These are phyloP conservation scores for Fusarium proliferatum DNA, from an alignment of 2,329 filamentous ascomycete genomes.

Conservation along the genomic window DNA sequence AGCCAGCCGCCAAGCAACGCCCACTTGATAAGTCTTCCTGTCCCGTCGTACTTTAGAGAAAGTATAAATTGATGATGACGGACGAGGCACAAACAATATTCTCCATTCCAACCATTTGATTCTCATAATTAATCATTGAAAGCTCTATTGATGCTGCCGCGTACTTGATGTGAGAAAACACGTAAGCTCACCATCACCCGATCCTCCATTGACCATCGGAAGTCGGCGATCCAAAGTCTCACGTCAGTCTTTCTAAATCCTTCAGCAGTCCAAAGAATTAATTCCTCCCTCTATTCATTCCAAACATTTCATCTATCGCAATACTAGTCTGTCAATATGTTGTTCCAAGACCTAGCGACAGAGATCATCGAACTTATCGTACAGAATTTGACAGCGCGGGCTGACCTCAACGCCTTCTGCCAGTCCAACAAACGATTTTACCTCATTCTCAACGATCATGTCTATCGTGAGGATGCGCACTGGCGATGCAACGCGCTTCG, in stretches of 20 bases:
- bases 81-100: accelerated
- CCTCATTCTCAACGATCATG: not conserved
- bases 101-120: accelerated
- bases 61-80: accelerated
- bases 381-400: not conserved
- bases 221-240: not conserved
- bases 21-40: not conserved
- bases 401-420: not conserved
- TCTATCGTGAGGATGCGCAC: not conserved
- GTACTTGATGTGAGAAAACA: not conserved
- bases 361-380: slow-evolving; percentile 8
- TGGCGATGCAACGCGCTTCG: not conserved
- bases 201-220: not conserved
- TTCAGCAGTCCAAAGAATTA: accelerated
- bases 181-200: not conserved
- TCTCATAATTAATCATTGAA: accelerated
- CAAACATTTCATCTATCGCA: accelerated
- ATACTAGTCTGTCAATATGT: not conserved
- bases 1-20: not conserved
- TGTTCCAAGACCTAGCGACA: not conserved
- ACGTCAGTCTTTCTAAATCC: not conserved
- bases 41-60: accelerated
- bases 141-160: too few relatives aligned
- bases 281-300: accelerated
- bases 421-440: not conserved